Evolutionary conservation across 2,329 filamentous ascomycete genomes (phyloP).

Genomic region (Domatiomyces globalis): DNA sequence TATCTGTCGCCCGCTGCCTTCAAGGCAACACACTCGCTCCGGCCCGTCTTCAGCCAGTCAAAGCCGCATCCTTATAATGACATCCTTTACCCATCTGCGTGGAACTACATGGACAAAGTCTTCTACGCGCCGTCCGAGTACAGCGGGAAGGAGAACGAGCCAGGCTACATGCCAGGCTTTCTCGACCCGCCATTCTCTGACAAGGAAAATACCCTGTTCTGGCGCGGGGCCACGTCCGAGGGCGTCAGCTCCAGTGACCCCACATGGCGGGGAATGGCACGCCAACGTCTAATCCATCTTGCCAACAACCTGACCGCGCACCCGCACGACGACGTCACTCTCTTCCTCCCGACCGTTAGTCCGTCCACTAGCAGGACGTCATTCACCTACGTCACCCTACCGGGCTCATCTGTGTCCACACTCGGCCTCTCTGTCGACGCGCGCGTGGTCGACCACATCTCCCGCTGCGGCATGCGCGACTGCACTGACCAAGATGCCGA

Average conservation of each 20-base stretch:
- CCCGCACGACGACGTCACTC: constrained; percentile 28
- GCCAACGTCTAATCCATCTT: constrained; percentile 58
- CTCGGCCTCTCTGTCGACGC: constrained; percentile 44
- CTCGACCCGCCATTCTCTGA: constrained; percentile 43
- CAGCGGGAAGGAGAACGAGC: constrained; percentile 20
- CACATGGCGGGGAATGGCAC: constrained; percentile 53
- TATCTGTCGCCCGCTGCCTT: constrained; percentile 51
- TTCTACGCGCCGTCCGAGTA: constrained; percentile 38
- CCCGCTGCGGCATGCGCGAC: constrained; percentile 37
- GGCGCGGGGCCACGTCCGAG: constrained; percentile 56
- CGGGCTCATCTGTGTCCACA: constrained; percentile 26
- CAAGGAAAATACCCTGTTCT: constrained; percentile 55
- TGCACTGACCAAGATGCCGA: constrained; percentile 41
- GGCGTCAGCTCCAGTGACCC: constrained; percentile 33
- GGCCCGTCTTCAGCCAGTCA: constrained; percentile 63
- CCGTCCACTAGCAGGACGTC: constrained; percentile 22
- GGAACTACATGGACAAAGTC: constrained; percentile 48
- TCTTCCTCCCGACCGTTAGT: constrained; percentile 38
- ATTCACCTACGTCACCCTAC: constrained; percentile 44
- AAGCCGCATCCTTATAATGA: constrained; percentile 61
- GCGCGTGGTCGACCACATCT: constrained; percentile 44
- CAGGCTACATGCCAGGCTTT: constrained; percentile 17
- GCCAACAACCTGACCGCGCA: constrained; percentile 42
- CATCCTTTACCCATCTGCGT: constrained; percentile 55
- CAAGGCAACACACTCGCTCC: constrained; percentile 48